Base-by-base conservation (phyloP, 805 yeast species). In the Clavispora santaluciae region DNA sequence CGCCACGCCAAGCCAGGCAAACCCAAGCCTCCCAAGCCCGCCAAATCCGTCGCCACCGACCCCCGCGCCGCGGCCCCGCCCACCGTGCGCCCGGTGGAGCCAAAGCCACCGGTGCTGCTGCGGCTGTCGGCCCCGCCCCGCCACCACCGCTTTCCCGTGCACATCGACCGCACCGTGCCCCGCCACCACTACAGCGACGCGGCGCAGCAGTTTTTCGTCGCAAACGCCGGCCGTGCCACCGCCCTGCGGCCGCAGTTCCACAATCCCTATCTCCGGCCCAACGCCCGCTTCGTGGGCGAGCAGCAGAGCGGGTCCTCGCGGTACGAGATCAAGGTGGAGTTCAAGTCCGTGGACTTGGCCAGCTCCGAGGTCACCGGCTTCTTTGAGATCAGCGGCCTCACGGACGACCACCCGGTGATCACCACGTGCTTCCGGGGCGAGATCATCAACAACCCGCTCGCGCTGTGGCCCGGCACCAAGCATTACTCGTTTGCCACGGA, bases 361-460 rank as follows among this genome's bases (percentile, higher is more conserved):
- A 20, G 63, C 40, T 51, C 57, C 10, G 48, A 61, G 12, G 60
- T 68, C 2, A 60, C 83, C 18, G 90, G 90, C 4, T 81, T 79
- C 47, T 63, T 83, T 36, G 77, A 78, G 43, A 83, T 83, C 43
- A 71, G 76, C 35, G 87, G 86, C 3, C 68, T 83, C 37, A 81
- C 86, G 0, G 79, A 73, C 30, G 66, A 73, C 33, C 72, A 78
- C 46, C 83, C 86, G 2, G 75, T 76, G 40, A 74, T 83, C 47
- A 73, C 79, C n/a, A 83, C 90, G 6, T 83, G 81, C 51, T 83
- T 83, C 63, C 78, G 75, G 50, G 87, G 85, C 3, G 88, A 83
- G 52, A 81, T 83, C 48, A 72, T 83, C 36, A 82, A 85, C 47
- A 45, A 74, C 66, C 55, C 76, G 51, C 49, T 63, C 26, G 41